These are phyloP conservation scores for Adansonia madagascariensis DNA, from an alignment of 441 rosid species.

Conservation along the genomic window DNA sequence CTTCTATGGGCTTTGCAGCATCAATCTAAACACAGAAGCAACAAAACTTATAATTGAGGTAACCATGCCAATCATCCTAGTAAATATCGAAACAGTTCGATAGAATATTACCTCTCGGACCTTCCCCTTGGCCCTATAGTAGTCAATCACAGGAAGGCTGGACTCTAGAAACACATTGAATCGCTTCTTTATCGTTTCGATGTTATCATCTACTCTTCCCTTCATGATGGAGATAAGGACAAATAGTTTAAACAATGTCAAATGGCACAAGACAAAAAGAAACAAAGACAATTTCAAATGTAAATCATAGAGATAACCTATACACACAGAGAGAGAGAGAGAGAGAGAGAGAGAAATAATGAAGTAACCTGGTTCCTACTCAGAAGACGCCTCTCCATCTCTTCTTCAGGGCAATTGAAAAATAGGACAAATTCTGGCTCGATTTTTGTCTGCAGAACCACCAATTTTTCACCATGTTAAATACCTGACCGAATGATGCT, in stretches of 20 bases:
- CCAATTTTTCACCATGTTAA: slow-evolving; percentile 17
- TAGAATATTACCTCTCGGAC: slow-evolving; percentile 65
- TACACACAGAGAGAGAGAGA: not conserved
- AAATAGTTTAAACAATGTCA: not conserved
- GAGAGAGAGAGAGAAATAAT: slow-evolving; percentile 21
- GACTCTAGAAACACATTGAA: slow-evolving; percentile 83
- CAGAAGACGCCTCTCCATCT: slow-evolving; percentile 76
- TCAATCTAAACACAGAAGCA: slow-evolving; percentile 56
- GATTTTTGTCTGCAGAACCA: slow-evolving; percentile 65
- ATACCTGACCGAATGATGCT: not conserved
- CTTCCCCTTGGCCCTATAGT: slow-evolving; percentile 73
- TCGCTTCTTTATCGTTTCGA: slow-evolving; percentile 84
- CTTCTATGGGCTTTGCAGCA: slow-evolving; percentile 74
- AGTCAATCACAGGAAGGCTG: slow-evolving; percentile 70
- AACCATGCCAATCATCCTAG: slow-evolving; percentile 14
- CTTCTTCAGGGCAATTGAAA: slow-evolving; percentile 83
- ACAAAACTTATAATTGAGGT: slow-evolving; percentile 2
- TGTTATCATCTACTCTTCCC: slow-evolving; percentile 95
- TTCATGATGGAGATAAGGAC: slow-evolving; percentile 33
- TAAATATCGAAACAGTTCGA: slow-evolving; percentile 13
- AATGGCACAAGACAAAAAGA: slow-evolving; percentile 9
- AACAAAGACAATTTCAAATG: not conserved
- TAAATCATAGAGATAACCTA: not conserved
- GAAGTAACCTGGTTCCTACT: slow-evolving; percentile 75
- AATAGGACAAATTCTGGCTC: slow-evolving; percentile 74